Evolutionary conservation across 2,329 filamentous ascomycete genomes (phyloP).

Genomic region (Fusarium udum): DNA sequence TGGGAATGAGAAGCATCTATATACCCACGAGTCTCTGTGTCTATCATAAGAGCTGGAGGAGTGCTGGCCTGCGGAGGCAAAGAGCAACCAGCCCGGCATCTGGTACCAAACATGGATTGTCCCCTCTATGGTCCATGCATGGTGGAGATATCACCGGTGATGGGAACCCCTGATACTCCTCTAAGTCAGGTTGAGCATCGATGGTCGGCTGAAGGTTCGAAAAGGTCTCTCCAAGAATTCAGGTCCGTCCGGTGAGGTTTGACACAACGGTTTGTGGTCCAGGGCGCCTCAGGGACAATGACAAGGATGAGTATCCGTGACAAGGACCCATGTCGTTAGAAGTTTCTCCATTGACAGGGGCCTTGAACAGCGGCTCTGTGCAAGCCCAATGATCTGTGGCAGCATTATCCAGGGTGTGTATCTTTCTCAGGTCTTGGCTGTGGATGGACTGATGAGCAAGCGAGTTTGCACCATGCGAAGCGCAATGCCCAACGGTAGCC

Average conservation of each 20-base stretch:
- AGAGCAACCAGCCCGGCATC: conserved; percentile 37
- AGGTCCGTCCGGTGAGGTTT: conserved; percentile 39
- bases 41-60: not conserved
- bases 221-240: conserved; percentile 28
- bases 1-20: conserved; percentile 43
- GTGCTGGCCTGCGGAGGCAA: conserved; percentile 20
- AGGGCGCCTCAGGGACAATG: conserved; percentile 36
- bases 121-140: conserved; percentile 26
- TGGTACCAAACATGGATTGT: conserved; percentile 28
- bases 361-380: conserved; percentile 27
- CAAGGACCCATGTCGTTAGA: conserved; percentile 19
- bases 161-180: conserved; percentile 27
- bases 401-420: conserved; percentile 18
- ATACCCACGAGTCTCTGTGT: conserved; percentile 37
- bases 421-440: conserved; percentile 32
- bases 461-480: conserved; percentile 31
- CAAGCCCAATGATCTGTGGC: conserved; percentile 28
- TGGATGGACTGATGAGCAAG: conserved; percentile 39
- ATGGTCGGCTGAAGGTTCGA: conserved; percentile 22
- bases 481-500: conserved; percentile 31
- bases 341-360: conserved; percentile 24
- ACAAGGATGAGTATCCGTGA: conserved; percentile 11
- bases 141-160: conserved; percentile 34
- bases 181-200: conserved; percentile 18
- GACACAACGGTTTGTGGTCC: conserved; percentile 30